These are phyloP conservation scores for Agapanthus africanus DNA, from an alignment of 106 monocot species.

Conservation along the genomic window DNA sequence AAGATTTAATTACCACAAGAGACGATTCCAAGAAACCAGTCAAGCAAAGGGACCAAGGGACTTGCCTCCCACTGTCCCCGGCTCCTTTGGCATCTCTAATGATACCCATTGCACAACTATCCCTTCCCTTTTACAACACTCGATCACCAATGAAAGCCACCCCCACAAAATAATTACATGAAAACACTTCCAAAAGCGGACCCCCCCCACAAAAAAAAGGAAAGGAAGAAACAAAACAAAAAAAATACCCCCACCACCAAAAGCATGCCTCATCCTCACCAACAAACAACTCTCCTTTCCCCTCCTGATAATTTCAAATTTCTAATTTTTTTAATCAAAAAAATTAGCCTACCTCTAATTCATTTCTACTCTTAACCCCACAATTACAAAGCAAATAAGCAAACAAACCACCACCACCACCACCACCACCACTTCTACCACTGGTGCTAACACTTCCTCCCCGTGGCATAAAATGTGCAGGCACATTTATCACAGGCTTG, in stretches of 20 bases:
- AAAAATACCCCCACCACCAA: no score
- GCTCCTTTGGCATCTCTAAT: not conserved
- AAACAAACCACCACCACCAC: not conserved
- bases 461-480: not conserved
- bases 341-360: no score
- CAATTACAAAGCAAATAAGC: slow-evolving; percentile 7
- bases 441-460: not conserved
- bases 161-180: not conserved
- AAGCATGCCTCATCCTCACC: not conserved
- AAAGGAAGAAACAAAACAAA: no score
- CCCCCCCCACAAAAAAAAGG: no score
- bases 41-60: not conserved
- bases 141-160: not conserved
- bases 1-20: not conserved
- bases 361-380: not conserved
- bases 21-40: slow-evolving; percentile 1
- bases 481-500: slow-evolving; percentile 1
- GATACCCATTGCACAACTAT: not conserved
- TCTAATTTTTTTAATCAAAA: no score
- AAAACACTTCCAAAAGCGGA: no score
- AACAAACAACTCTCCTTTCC: not conserved
- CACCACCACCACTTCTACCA: not conserved
- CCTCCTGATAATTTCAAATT: not conserved
- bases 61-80: not conserved
- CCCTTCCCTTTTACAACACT: not conserved